phyloP scores from a whole-genome alignment of 768 basidiomycete genomes.

The Russula foetens region DNA sequence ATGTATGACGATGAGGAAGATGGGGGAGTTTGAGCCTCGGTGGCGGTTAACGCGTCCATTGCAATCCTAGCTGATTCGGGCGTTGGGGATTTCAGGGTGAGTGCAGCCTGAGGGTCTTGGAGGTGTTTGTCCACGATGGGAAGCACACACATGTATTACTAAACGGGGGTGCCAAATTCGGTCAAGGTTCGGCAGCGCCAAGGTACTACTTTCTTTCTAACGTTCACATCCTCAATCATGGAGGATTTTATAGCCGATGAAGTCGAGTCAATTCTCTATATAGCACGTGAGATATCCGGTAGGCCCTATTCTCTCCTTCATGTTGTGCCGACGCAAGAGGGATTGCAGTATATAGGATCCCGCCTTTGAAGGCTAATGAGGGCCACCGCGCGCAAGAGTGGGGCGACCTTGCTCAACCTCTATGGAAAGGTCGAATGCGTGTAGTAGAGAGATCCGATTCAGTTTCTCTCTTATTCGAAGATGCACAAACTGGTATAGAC shows the following conservation, averaged over 20 bases:
- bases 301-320: conserved; percentile 12
- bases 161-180: background rate
- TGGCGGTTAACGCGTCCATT: conserved; percentile 4
- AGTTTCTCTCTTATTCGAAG: conserved; percentile 73
- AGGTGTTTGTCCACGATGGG: conserved; percentile 51
- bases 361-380: conserved; percentile 76
- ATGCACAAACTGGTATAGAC: conserved; percentile 61
- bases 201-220: background rate
- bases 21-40: background rate
- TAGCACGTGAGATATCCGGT: conserved; percentile 90
- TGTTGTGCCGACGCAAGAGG: conserved; percentile 11
- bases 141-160: background rate
- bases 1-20: background rate
- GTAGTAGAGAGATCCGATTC: conserved; percentile 69
- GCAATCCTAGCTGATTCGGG: conserved; percentile 15
- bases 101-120: conserved; percentile 47
- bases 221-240: conserved; percentile 29
- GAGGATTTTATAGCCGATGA: conserved; percentile 56
- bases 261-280: conserved; percentile 83
- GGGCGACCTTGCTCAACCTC: conserved; percentile 73
- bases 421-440: conserved; percentile 90
- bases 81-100: conserved; percentile 26
- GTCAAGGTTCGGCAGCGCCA: background rate
- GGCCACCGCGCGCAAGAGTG: conserved; percentile 90
- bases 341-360: conserved; percentile 78